Evolutionary conservation across 768 basidiomycete genomes (phyloP).

Genomic region (Antrodiella citrinella): DNA sequence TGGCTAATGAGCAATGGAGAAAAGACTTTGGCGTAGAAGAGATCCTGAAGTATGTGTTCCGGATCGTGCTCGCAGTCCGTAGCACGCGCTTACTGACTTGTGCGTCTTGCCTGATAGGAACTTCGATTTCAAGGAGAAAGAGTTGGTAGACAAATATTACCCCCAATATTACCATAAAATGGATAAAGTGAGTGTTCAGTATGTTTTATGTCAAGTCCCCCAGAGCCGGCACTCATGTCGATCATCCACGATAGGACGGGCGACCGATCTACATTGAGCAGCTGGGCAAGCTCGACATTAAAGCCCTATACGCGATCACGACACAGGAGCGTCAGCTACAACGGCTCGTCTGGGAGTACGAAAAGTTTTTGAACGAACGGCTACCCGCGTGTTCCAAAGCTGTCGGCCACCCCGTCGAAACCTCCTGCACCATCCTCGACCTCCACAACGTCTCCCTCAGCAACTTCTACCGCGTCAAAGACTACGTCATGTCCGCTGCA

Average conservation of each 20-base stretch:
- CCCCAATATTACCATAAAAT: constrained; percentile 95
- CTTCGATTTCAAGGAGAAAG: constrained; percentile 82
- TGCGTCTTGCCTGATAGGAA: constrained; percentile 35
- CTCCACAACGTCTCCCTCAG: constrained; percentile 60
- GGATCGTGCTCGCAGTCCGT: constrained; percentile 1
- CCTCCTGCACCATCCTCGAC: constrained; percentile 96
- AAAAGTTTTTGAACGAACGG: constrained; percentile 74
- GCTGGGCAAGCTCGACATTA: constrained; percentile 84
- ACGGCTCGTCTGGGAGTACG: constrained; percentile 89
- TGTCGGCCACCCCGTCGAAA: constrained; percentile 86
- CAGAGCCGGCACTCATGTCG: neutral
- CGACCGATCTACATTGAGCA: constrained; percentile 94
- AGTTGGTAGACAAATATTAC: constrained; percentile 83
- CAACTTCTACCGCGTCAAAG: constrained; percentile 87
- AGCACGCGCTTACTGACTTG: no score
- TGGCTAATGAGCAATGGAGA: constrained; percentile 82
- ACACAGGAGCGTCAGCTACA: constrained; percentile 83
- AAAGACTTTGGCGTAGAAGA: constrained; percentile 78
- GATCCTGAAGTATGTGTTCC: constrained; percentile 49
- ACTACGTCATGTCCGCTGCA: constrained; percentile 74
- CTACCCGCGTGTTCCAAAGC: constrained; percentile 69
- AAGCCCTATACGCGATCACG: constrained; percentile 72
- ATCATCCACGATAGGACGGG: constrained; percentile 55
- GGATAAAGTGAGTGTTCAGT: constrained; percentile 64
- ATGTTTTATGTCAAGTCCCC: neutral